A percentile compares a stretch with the other conserved stretches of the same genome.
Evolutionary conservation across 768 basidiomycete species (phyloP).

Genomic region (Gloeopeniophorella convolvens): DNA sequence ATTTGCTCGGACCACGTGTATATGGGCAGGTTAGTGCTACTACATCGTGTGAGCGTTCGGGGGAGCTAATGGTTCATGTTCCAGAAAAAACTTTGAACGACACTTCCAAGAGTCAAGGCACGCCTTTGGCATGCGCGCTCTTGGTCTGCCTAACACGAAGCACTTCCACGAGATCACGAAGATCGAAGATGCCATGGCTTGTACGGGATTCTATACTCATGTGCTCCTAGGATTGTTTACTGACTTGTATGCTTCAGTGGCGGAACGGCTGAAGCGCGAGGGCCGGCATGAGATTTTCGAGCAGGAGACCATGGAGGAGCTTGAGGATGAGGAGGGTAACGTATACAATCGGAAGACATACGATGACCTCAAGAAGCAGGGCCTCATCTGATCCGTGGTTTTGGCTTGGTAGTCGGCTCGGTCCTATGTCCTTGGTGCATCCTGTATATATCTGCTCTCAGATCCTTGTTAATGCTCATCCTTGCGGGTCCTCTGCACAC

Average conservation of each 20-base stretch:
- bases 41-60: conserved; percentile 1
- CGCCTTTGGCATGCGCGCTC: conserved; percentile 95
- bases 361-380: conserved; percentile 94
- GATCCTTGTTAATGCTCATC: too few species aligned
- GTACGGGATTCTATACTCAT: conserved; percentile 43
- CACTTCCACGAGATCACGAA: conserved; percentile 99
- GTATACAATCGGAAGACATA: conserved; percentile 99
- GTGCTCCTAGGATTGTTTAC: neutral
- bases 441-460: neutral
- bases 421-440: neutral
- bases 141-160: conserved; percentile 96
- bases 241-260: conserved; percentile 47
- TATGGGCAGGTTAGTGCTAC: conserved; percentile 72
- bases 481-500: too few species aligned
- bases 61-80: too few species aligned
- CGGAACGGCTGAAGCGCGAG: conserved; percentile 95
- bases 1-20: conserved; percentile 96
- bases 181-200: conserved; percentile 91
- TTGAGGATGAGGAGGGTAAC: conserved; percentile 97
- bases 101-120: conserved; percentile 98
- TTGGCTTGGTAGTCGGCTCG: neutral
- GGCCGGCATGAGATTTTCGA: conserved; percentile 91
- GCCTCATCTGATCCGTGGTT: conserved; percentile 50
- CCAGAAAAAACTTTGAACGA: conserved; percentile 90
- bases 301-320: conserved; percentile 94